Evolutionary conservation across 768 basidiomycete species (phyloP).

Genomic region (Pisolithus microcarpus): DNA sequence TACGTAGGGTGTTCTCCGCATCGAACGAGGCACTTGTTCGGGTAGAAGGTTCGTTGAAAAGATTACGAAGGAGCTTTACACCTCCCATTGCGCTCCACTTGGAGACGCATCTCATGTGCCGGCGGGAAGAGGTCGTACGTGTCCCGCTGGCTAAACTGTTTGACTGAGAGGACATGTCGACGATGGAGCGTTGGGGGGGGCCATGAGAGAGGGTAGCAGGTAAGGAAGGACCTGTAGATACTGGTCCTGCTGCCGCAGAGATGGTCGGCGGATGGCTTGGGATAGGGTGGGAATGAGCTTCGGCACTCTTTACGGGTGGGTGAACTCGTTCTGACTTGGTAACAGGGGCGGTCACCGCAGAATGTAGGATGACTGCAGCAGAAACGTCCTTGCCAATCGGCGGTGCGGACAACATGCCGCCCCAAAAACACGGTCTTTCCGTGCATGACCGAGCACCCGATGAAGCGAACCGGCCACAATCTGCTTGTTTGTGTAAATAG

Average conservation of each 20-base stretch:
- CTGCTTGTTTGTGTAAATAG: no score
- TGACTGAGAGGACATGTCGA: conserved; percentile 87
- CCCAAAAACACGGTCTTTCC: conserved; percentile 84
- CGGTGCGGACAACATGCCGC: conserved; percentile 53
- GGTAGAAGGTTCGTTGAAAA: conserved; percentile 97
- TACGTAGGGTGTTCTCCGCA: conserved; percentile 95
- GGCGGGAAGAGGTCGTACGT: conserved; percentile 90
- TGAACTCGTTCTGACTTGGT: conserved; percentile 23
- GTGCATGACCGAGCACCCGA: conserved; percentile 72
- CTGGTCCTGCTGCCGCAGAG: not conserved
- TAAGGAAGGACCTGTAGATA: conserved; percentile 6
- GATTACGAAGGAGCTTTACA: conserved; percentile 84
- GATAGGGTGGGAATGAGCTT: conserved; percentile 10
- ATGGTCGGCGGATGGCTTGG: conserved; percentile 7
- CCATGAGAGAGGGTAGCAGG: conserved; percentile 15
- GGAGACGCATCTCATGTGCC: conserved; percentile 93
- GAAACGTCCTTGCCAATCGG: conserved; percentile 71
- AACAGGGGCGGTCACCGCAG: conserved; percentile 11
- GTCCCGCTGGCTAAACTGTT: conserved; percentile 85
- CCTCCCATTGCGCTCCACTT: conserved; percentile 85
- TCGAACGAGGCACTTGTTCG: conserved; percentile 95
- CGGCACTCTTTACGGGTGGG: conserved; percentile 26
- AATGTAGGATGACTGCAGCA: conserved; percentile 44
- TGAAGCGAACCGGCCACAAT: conserved; percentile 72
- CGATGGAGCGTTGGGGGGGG: conserved; percentile 86